A percentile compares a stretch with the other conserved stretches of the same genome.
Conservation (phyloP, 176 grass and related monocot species). For the Luzula sylvatica region DNA sequence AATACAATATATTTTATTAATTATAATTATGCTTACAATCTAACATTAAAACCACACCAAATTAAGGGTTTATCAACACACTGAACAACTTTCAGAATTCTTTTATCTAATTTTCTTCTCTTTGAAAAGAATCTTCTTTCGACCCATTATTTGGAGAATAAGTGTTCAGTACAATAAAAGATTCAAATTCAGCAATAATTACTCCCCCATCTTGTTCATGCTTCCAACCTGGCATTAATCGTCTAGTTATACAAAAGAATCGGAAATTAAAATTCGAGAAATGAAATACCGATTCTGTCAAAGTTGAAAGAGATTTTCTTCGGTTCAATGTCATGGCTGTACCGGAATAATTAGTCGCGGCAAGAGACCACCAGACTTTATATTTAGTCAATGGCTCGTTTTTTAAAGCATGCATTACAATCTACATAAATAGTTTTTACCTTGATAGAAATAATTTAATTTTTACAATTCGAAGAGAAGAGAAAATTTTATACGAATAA, state of each 20-base stretch:
- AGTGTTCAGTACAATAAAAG: conserved; percentile 70
- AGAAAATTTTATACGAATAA: not conserved
- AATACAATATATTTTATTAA: not conserved
- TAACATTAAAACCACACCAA: conserved; percentile 90
- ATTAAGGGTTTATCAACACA: too few relatives aligned
- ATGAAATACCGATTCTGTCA: conserved; percentile 58
- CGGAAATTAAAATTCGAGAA: not conserved
- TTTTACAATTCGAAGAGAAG: not conserved
- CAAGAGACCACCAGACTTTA: conserved; percentile 92
- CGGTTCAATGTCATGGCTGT: conserved; percentile 66
- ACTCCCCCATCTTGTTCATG: conserved; percentile 81
- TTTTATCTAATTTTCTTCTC: conserved; percentile 94
- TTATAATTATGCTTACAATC: conserved; percentile 41
- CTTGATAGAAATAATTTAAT: conserved; percentile 12
- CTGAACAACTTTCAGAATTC: conserved; percentile 83
- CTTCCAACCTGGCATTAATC: conserved; percentile 40
- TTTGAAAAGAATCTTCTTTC: conserved; percentile 95
- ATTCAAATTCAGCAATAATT: conserved; percentile 96
- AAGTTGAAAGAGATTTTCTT: conserved; percentile 84
- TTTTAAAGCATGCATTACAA: conserved; percentile 61
- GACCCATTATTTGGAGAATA: conserved; percentile 96
- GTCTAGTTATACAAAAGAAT: not conserved
- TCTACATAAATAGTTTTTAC: conserved; percentile 32
- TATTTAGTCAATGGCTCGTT: conserved; percentile 66
- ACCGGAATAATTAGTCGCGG: conserved; percentile 76